Evolutionary conservation across 208 protist species (phyloP).

Genomic region (Leishmania arabica): DNA sequence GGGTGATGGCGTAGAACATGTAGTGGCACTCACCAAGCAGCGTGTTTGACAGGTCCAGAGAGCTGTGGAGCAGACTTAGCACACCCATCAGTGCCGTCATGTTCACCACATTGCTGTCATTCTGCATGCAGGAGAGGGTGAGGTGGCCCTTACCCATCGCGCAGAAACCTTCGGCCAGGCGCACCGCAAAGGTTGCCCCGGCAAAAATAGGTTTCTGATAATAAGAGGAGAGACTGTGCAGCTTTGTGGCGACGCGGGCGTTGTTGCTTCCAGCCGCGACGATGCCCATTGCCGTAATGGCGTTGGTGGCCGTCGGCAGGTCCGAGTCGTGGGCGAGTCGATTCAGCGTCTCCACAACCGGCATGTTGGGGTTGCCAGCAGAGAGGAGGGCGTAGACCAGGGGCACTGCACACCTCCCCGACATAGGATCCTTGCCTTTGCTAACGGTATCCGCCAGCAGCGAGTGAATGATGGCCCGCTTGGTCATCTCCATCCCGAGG

Average conservation of each 20-base stretch:
- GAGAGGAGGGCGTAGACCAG: slow-evolving; percentile 97
- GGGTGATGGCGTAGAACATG: slow-evolving; percentile 95
- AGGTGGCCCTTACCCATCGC: slow-evolving; percentile 99
- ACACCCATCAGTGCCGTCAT: slow-evolving; percentile 93
- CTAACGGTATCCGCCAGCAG: slow-evolving; percentile 90
- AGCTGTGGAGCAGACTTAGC: slow-evolving; percentile 92
- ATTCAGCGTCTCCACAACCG: slow-evolving; percentile 97
- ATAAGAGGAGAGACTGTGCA: slow-evolving; percentile 96
- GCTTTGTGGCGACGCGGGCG: slow-evolving; percentile 93
- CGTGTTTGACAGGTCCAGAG: slow-evolving; percentile 91
- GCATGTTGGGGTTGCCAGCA: slow-evolving; percentile 95
- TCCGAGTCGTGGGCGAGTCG: slow-evolving; percentile 98
- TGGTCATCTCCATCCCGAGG: slow-evolving; percentile 97
- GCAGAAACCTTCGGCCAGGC: slow-evolving; percentile 95
- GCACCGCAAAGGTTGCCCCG: slow-evolving; percentile 79
- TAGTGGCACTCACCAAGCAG: slow-evolving; percentile 96
- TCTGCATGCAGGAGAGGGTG: slow-evolving; percentile 95
- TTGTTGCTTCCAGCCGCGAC: slow-evolving; percentile 98
- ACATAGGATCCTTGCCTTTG: slow-evolving; percentile 74
- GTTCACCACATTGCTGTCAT: slow-evolving; percentile 89
- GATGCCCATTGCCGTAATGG: slow-evolving; percentile 98
- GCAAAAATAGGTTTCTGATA: slow-evolving; percentile 95
- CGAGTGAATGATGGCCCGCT: slow-evolving; percentile 97
- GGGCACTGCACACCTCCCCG: slow-evolving; percentile 95
- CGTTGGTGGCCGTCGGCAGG: slow-evolving; percentile 91